Evolutionary conservation across 1,139 yeast species (phyloP).

Genomic region (Groenewaldozyma sp.): DNA sequence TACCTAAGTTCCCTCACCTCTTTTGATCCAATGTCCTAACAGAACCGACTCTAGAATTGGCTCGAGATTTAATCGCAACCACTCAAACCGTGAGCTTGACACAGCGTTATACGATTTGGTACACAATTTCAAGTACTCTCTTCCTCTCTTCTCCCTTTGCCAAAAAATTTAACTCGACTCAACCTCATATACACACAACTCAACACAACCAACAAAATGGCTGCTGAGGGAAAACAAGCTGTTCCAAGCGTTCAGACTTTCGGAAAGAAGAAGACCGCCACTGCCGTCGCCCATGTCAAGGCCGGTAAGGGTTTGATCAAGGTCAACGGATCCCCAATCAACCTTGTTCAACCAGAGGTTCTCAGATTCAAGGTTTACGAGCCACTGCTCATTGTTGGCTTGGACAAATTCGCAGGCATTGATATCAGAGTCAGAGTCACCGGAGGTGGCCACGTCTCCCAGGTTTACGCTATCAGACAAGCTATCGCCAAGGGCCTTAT

Average conservation of each 20-base stretch:
- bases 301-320: slow-evolving; percentile 99
- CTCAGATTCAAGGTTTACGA: slow-evolving; percentile 99
- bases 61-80: too few species aligned
- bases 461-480: slow-evolving; percentile 99
- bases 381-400: slow-evolving; percentile 96
- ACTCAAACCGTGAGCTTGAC: too few species aligned
- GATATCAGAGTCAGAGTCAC: slow-evolving; percentile 98
- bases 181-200: too few species aligned
- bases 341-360: slow-evolving; percentile 98
- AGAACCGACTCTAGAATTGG: too few species aligned
- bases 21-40: too few species aligned
- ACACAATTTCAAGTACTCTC: too few species aligned
- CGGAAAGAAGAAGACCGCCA: slow-evolving; percentile 99
- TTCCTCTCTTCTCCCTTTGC: too few species aligned
- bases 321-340: slow-evolving; percentile 98
- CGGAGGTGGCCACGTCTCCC: slow-evolving; percentile 99
- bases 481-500: slow-evolving; percentile 99
- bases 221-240: slow-evolving; percentile 19
- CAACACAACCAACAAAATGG: slow-evolving; percentile 16
- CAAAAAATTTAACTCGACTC: too few species aligned
- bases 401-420: slow-evolving; percentile 96
- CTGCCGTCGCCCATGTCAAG: slow-evolving; percentile 99
- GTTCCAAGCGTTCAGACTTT: slow-evolving; percentile 60
- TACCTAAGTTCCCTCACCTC: too few species aligned
- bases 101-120: too few species aligned